These are phyloP conservation scores for Sparassis latifolia DNA, from an alignment of 1,284 basidiomycete genomes.

Conservation along the genomic window DNA sequence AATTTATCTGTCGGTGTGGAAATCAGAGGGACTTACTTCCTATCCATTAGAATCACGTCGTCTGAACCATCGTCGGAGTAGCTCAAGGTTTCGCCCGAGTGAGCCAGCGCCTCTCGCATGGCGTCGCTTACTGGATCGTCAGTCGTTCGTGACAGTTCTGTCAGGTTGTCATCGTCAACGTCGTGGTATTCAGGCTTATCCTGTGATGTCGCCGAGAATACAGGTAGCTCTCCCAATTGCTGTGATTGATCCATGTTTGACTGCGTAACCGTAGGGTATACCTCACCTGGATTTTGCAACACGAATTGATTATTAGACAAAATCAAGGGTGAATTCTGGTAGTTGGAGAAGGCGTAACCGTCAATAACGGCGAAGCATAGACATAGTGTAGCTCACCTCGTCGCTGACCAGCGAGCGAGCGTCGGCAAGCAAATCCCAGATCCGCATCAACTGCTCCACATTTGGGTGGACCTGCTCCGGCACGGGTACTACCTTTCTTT, in stretches of 20 bases:
- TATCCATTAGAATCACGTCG: slow-evolving; percentile 53
- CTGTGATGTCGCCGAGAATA: too few species aligned
- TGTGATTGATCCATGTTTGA: too few species aligned
- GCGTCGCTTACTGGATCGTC: slow-evolving; percentile 79
- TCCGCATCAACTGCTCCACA: slow-evolving; percentile 91
- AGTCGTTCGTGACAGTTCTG: slow-evolving; percentile 65
- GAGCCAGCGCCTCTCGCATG: slow-evolving; percentile 54
- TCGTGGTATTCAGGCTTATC: slow-evolving; percentile 14
- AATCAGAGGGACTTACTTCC: slow-evolving; percentile 34
- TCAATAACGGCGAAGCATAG: too few species aligned
- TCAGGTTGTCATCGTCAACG: slow-evolving; percentile 61
- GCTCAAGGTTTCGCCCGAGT: too few species aligned
- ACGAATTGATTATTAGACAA: not conserved
- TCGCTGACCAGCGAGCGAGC: slow-evolving; percentile 25
- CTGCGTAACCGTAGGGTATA: too few species aligned
- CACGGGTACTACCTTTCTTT: slow-evolving; percentile 1
- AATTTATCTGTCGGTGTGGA: too few species aligned
- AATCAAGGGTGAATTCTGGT: slow-evolving; percentile 10
- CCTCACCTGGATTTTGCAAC: not conserved
- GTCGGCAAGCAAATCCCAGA: slow-evolving; percentile 80
- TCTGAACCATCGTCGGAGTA: too few species aligned
- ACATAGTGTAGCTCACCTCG: too few species aligned
- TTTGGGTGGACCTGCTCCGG: slow-evolving; percentile 81
- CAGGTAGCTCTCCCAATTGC: too few species aligned
- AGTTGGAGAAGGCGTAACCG: too few species aligned